Conservation (phyloP, 176 grass and related monocot genomes). For the Juncus effusus region DNA sequence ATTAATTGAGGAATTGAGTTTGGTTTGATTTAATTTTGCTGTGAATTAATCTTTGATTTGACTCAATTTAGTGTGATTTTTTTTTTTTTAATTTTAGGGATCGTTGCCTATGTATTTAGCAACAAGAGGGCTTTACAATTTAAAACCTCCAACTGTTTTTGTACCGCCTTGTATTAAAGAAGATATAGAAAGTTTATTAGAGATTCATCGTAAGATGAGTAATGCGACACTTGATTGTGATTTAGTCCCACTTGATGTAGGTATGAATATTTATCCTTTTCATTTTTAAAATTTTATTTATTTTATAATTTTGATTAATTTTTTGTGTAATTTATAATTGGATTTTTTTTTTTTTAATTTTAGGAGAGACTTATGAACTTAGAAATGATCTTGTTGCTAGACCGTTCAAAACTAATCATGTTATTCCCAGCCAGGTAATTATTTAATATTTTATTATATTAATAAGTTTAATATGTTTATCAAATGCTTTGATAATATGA, state of each 20-base stretch:
- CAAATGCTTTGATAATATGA: not conserved
- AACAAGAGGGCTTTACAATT: slow-evolving; percentile 69
- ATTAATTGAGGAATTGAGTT: not conserved
- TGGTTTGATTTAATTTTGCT: not conserved
- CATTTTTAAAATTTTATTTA: slow-evolving; percentile 14
- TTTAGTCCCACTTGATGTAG: slow-evolving; percentile 83
- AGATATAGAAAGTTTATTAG: slow-evolving; percentile 73
- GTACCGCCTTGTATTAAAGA: slow-evolving; percentile 83
- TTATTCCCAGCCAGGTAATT: slow-evolving; percentile 83
- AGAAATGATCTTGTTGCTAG: slow-evolving; percentile 94
- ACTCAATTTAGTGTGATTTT: not conserved
- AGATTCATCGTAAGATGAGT: slow-evolving; percentile 78
- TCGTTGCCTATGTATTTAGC: slow-evolving; percentile 93
- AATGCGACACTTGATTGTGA: slow-evolving; percentile 70
- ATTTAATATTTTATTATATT: no score
- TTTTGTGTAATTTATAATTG: not conserved
- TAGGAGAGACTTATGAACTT: slow-evolving; percentile 94
- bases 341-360: slow-evolving; percentile 20
- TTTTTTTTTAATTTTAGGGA: slow-evolving; percentile 42
- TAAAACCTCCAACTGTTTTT: slow-evolving; percentile 90
- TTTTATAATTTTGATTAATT: slow-evolving; percentile 26
- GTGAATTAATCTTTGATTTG: slow-evolving; percentile 9
- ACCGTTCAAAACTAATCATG: slow-evolving; percentile 85
- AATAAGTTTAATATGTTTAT: no score
- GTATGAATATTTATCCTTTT: slow-evolving; percentile 36